Evolutionary conservation across 768 basidiomycete species (phyloP).

Genomic region (Obba rivulosa): DNA sequence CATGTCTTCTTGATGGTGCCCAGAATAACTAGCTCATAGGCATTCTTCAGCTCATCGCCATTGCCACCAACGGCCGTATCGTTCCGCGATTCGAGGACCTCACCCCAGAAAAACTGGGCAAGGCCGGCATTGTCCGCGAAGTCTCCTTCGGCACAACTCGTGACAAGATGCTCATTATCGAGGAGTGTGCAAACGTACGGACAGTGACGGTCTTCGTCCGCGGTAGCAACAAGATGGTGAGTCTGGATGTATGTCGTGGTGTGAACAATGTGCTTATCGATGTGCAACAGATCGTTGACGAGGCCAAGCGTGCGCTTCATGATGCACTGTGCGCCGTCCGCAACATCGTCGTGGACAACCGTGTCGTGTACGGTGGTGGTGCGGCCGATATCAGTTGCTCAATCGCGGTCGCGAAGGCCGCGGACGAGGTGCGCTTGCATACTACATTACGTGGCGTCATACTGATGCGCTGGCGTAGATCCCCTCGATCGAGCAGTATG

Average conservation of each 20-base stretch:
- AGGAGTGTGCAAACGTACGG: conserved; percentile 94
- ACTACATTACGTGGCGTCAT: conserved; percentile 3
- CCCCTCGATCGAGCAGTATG: conserved; percentile 97
- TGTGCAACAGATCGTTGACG: conserved; percentile 83
- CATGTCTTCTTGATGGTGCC: conserved; percentile 23
- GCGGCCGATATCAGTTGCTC: conserved; percentile 96
- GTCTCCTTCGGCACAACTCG: conserved; percentile 95
- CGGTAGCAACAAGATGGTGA: conserved; percentile 98
- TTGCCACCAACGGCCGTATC: conserved; percentile 96
- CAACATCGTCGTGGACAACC: conserved; percentile 90
- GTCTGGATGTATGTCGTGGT: neutral
- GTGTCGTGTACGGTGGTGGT: conserved; percentile 97
- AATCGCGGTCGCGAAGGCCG: conserved; percentile 88
- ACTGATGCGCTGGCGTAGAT: conserved; percentile 49
- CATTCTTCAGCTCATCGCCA: conserved; percentile 77
- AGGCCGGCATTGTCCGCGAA: conserved; percentile 91
- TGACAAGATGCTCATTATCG: conserved; percentile 99
- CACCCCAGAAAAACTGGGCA: conserved; percentile 83
- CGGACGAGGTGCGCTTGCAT: conserved; percentile 69
- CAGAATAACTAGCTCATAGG: neutral
- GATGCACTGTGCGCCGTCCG: conserved; percentile 97
- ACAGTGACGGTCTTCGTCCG: conserved; percentile 97
- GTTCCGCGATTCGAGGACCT: conserved; percentile 98
- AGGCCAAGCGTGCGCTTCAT: conserved; percentile 96
- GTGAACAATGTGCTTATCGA: neutral